Evolutionary conservation across 495 filamentous ascomycete genomes (phyloP), one percentile per base, ranked within the genome.

Genomic region (Penicillium paradoxum): DNA sequence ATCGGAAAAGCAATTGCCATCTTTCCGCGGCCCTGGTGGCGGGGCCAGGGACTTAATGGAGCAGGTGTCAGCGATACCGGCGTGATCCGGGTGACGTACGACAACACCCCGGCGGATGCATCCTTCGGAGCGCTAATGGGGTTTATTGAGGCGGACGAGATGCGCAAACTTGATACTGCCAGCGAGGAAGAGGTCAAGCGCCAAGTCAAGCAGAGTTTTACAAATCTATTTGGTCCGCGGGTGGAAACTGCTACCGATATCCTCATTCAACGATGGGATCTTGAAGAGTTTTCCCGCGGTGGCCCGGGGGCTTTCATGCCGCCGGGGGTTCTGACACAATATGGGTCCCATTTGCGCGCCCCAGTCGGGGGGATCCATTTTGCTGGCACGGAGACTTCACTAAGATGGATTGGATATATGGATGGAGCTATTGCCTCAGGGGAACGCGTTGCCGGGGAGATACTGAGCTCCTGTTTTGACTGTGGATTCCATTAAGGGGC

Each of bases 341-440:
- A 56, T 42, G 56, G 53, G 15, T 14, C 22, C 6, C 36, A 21
- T 33, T 30, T 64, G 17, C 38, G 55, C 17, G 49, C 40, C 19
- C 62, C 64, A 8, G 32, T 53, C 29, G 59, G 57, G 8, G 47
- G 43, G 6, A 57, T 69, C 30, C 62, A 67, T 49, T 69, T 65
- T 33, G 65, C 66, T n/a, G 66, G 66, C 1, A 67, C 65, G 1
- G 66, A 69, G 45, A 63, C 62, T 11, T 57, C 64, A 11, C 29
- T 30, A 14, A 54, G 62, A 25, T 69, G 61, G 62, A 60, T 58
- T 48, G 66, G 66, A 14, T 69, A 65, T 44, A 69, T 69, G 65
- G 66, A 67, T 38, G 66, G 65, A 14, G 66, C 66, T 32, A 56
- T 69, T 13, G 51, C 58, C 6, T 60, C 62, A 7, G 66, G 65